phyloP scores from a whole-genome alignment of 768 basidiomycete genomes.

The Kwoniella shandongensis region DNA sequence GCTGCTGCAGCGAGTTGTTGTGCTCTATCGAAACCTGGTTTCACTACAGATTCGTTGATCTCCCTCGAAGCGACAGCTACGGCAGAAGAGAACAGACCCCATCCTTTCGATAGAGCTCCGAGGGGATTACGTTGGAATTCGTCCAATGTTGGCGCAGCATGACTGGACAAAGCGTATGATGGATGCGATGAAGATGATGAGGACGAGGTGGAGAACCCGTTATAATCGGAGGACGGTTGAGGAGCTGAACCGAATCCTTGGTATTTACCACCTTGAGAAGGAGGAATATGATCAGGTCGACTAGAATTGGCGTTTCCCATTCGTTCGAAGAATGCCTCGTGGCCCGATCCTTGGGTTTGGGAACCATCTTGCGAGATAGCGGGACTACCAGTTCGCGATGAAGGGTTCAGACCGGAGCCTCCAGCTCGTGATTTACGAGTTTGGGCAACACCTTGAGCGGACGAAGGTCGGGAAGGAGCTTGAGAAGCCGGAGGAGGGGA shows the following conservation, averaged over 20 bases:
- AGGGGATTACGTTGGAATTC: constrained; percentile 86
- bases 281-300: constrained; percentile 76
- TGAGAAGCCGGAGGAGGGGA: constrained; percentile 62
- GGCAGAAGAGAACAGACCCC: constrained; percentile 89
- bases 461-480: constrained; percentile 65
- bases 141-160: constrained; percentile 70
- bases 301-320: constrained; percentile 79
- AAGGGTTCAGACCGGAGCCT: constrained; percentile 58
- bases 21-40: constrained; percentile 80
- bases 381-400: constrained; percentile 62
- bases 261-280: constrained; percentile 87
- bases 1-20: constrained; percentile 26
- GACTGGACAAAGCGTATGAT: constrained; percentile 71
- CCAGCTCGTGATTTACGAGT: constrained; percentile 83
- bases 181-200: constrained; percentile 60
- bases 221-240: constrained; percentile 53
- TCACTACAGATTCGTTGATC: constrained; percentile 82
- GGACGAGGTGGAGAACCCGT: constrained; percentile 46
- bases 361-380: constrained; percentile 55
- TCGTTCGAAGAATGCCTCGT: constrained; percentile 81
- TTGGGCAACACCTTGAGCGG: constrained; percentile 66
- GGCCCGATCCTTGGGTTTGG: constrained; percentile 58
- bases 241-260: constrained; percentile 88
- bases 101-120: constrained; percentile 84
- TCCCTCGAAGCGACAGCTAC: constrained; percentile 67